These are phyloP conservation scores for Amanita thiersii DNA, from an alignment of 768 basidiomycete species.

Conservation along the genomic window DNA sequence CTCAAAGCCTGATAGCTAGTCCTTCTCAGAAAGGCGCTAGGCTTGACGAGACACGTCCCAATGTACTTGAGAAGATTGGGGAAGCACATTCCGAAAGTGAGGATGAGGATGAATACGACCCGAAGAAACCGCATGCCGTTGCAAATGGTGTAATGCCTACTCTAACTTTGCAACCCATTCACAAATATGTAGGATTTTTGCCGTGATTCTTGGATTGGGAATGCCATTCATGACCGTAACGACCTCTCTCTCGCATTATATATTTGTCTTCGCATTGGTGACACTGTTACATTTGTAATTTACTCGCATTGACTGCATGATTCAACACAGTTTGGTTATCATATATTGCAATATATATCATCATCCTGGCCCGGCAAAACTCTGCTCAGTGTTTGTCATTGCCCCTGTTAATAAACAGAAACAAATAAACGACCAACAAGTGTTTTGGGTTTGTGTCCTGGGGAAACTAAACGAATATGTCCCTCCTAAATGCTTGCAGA, in stretches of 20 bases:
- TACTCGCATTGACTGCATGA: too few relatives aligned
- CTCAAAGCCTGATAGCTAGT: slow-evolving; percentile 39
- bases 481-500: slow-evolving; percentile 9
- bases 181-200: slow-evolving; percentile 5
- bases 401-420: too few relatives aligned
- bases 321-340: too few relatives aligned
- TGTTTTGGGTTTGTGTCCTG: too few relatives aligned
- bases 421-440: too few relatives aligned
- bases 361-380: background rate
- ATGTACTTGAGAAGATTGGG: slow-evolving; percentile 3
- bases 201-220: slow-evolving; percentile 1
- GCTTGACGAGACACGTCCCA: slow-evolving; percentile 2
- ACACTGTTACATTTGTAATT: too few relatives aligned
- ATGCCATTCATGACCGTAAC: too few relatives aligned
- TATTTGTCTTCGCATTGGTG: background rate
- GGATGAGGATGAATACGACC: slow-evolving; percentile 4
- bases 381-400: too few relatives aligned
- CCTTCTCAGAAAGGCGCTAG: slow-evolving; percentile 25
- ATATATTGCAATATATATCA: background rate
- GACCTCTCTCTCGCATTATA: too few relatives aligned
- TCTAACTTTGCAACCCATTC: slow-evolving; percentile 1
- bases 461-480: too few relatives aligned
- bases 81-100: background rate
- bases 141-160: background rate
- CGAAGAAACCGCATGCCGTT: background rate